These are phyloP conservation scores for Leavenworthia alabamica DNA, from an alignment of 345 rosid species.

Conservation along the genomic window DNA sequence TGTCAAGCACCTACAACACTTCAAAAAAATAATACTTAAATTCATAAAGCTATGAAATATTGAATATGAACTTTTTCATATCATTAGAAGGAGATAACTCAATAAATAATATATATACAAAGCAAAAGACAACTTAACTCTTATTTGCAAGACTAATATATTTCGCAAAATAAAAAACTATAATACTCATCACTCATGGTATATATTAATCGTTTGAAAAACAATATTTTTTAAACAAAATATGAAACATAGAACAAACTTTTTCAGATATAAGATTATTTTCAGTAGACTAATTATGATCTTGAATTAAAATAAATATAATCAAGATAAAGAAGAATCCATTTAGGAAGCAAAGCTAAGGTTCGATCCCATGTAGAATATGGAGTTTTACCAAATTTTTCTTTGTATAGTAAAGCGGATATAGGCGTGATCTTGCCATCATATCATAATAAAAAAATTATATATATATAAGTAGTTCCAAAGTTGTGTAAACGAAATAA, in stretches of 20 bases:
- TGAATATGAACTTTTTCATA: conserved; percentile 10
- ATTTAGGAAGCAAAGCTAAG: neutral
- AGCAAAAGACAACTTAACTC: conserved; percentile 14
- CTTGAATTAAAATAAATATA: neutral
- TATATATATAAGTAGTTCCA: conserved; percentile 9
- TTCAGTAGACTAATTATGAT: neutral
- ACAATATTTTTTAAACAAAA: neutral
- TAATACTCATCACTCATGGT: neutral
- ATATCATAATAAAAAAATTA: conserved; percentile 2
- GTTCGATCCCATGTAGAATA: conserved; percentile 7
- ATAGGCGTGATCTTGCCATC: conserved; percentile 24
- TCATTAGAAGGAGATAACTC: conserved; percentile 12
- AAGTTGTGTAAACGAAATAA: conserved; percentile 6
- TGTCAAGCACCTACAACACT: conserved; percentile 13
- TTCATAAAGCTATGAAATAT: conserved; percentile 22
- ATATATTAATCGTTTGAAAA: neutral
- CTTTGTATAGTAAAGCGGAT: conserved; percentile 1
- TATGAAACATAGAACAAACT: neutral
- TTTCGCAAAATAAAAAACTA: neutral
- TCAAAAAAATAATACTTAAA: conserved; percentile 11
- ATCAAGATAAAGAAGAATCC: conserved; percentile 5
- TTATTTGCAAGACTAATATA: neutral
- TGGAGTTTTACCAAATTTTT: conserved; percentile 6
- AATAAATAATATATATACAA: conserved; percentile 10
- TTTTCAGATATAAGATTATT: conserved; percentile 1